Conservation (phyloP, 371 early-diverging fungal species). For the Nematocida parisii region DNA sequence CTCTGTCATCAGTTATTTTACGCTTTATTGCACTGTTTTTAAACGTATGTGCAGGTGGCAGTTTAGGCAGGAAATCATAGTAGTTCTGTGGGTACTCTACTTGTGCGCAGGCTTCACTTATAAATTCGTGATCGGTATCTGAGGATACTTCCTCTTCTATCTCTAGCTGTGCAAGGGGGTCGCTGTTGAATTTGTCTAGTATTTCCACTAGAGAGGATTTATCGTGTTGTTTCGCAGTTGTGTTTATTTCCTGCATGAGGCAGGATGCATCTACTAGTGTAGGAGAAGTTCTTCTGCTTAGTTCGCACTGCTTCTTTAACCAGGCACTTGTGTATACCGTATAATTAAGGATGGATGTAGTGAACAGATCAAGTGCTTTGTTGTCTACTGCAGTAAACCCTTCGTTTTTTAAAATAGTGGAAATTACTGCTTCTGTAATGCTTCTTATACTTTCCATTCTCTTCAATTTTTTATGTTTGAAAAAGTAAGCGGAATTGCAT, state of each 20-base stretch:
- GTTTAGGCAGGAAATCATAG: constrained; percentile 69
- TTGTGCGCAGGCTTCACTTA: constrained; percentile 57
- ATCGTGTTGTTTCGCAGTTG: neutral
- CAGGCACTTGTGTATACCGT: constrained; percentile 18
- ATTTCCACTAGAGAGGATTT: neutral
- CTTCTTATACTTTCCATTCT: constrained; percentile 25
- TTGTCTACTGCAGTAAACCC: constrained; percentile 25
- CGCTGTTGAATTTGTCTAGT: neutral
- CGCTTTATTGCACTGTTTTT: constrained; percentile 62
- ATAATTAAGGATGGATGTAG: constrained; percentile 16
- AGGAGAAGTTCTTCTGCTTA: constrained; percentile 24
- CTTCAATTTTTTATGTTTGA: constrained; percentile 52
- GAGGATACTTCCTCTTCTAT: neutral
- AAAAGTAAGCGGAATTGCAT: constrained; percentile 30
- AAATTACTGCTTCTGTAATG: constrained; percentile 2
- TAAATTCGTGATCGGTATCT: constrained; percentile 7
- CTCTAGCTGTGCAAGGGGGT: neutral
- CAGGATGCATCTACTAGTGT: constrained; percentile 23
- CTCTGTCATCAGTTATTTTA: constrained; percentile 49
- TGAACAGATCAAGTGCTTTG: constrained; percentile 38
- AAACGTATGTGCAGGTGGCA: constrained; percentile 70
- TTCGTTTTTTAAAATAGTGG: constrained; percentile 24
- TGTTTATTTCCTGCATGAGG: constrained; percentile 20
- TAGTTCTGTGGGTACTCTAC: constrained; percentile 67
- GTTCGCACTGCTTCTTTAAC: constrained; percentile 42